Evolutionary conservation across 495 filamentous ascomycete genomes (phyloP), one percentile per base, ranked within the genome.

Genomic region (Podospora pseudoanserina): DNA sequence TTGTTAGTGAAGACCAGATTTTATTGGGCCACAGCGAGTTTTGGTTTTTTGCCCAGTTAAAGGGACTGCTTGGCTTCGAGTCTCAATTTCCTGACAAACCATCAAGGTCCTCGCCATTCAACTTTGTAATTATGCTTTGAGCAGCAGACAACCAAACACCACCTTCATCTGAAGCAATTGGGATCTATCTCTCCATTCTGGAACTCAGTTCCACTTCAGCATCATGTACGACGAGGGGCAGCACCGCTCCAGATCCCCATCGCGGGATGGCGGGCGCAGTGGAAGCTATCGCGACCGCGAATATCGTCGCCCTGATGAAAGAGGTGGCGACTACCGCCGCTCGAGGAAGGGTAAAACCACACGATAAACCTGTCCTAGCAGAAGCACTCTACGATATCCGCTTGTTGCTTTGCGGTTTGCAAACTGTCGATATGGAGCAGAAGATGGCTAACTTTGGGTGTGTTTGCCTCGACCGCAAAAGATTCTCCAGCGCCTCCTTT

Each of bases 321-420:
- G 68, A 72, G 74, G 75, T 59, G 73, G 70, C 72, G 73, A 74
- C 53, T 74, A 77, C 72, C 71, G 70, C 63, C 75, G 79, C 71
- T 79, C 80, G 78, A 79, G 78, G 79, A 80, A 83, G 75, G 81
- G 82, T 84, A 82, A 81, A 79, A 66, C 76, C 67, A 68, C 66
- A 66, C 70, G 67, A 71, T 67, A 15, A 62, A 28, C 30, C 66
- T 62, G 65, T 65, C 66, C 66, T 69, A 26, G 57, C 72, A 28
- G 63, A 49, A 49, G 39, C 39, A 49, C 39, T 49, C 15, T 49
- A 49, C 13, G 39, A 49, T 11, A 49, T 49, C 39, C 39, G 26
- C 44, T 39, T 72, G 71, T 57, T 65, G 4, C 28, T 18, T 61
- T 32, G 20, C n/a, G 64, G 53, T 49, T 67, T 20, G 64, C 57